Base-by-base conservation (phyloP, 352 stramenopile species). In the Phytophthora citrophthora region DNA sequence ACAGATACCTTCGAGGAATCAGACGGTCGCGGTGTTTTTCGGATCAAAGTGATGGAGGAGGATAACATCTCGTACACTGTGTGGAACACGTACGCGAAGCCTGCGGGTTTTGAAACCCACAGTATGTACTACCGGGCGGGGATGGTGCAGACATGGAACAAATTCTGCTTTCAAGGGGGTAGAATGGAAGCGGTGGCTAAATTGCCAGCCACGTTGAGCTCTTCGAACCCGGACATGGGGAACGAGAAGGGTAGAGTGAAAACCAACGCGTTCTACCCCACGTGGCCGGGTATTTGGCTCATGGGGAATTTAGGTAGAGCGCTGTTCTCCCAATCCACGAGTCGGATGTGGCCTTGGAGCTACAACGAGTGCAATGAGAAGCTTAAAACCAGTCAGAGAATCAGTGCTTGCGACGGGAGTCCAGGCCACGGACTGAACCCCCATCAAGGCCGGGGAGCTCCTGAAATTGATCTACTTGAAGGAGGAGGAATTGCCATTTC, bases 381-480 rank as follows among this genome's bases (percentile, higher is more conserved):
- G 13, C 49, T 76, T 1, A 26, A 50, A 38, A 26, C 24, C 15
- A 83, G 63, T 39, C 81, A 90, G 46, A 54, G 75, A 3, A 87
- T 90, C 40, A 86, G 53, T 29, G 96, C 87, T n/a, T 99, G 96
- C 62, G 94, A 98, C 63, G 56, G 66, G 3, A 81, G 77, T 49
- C 94, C 96, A 52, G 94, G 97, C 48, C 97, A 86, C 66, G 94
- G 93, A 8, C 70, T 99, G 45, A 88, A 98, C 77, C 57, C 82
- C 1, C 74, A 89, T 38, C 66, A 85, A 46, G 95, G 95, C 13
- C 72, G 93, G 32, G 95, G 95, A 53, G 89, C 93, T n/a, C 93
- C 93, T 0, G 95, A 98, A 70, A 98, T 98, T 69, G 95, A 98
- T 75, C 78, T 98, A 11, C 71, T 98, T 9, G 95, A 89, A 97